Base-by-base conservation (phyloP, 441 rosid species). In the Erodium moschatum region DNA sequence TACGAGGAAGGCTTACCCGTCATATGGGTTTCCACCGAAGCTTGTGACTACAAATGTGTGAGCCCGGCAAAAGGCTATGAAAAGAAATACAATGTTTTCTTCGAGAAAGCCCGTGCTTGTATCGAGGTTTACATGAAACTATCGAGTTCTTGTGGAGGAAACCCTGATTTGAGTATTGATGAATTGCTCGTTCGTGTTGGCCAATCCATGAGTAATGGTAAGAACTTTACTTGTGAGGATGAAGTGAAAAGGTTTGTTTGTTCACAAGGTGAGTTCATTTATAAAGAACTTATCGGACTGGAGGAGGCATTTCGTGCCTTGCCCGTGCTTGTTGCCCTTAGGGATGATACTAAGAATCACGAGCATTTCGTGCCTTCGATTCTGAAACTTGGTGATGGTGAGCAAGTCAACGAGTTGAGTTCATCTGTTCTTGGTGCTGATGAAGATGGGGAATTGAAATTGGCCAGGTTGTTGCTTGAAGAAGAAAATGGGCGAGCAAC, bases 1-100 rank as follows among this genome's bases (percentile, higher is more conserved):
- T 92, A 87, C 33, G 97, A 87, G 72, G 92, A 86, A 48, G 97
- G 95, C 6, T 82, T 71, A 0, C 92, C 91, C 0, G 85, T 89
- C 5, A 56, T 93, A 18, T 90, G 96, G 98, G 69, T 93, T 5
- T 76, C 92, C 0, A 93, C 97, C 12, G 85, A 82, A 4, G 20
- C 71, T 67, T 95, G 96, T 4, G 91, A 87, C 71, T 93, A 93
- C 15, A 80, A 79, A 19, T 90, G 95, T 66, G 13, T 80, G 46
- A 89, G 85, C 73, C 96, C 97, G 6, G 81, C 88, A 38, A 72
- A 70, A 3, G 72, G 63, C 64, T 92, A 90, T 78, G 89, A 73
- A 74, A 84, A 76, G 69, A 20, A 68, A 3, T 85, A 78, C 54
- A 81, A 82, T 33, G 84, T 70, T 69, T 90, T 92, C 80, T 79